Base-by-base conservation (phyloP, 306 rosid genomes). In the Crotalaria pallida region DNA sequence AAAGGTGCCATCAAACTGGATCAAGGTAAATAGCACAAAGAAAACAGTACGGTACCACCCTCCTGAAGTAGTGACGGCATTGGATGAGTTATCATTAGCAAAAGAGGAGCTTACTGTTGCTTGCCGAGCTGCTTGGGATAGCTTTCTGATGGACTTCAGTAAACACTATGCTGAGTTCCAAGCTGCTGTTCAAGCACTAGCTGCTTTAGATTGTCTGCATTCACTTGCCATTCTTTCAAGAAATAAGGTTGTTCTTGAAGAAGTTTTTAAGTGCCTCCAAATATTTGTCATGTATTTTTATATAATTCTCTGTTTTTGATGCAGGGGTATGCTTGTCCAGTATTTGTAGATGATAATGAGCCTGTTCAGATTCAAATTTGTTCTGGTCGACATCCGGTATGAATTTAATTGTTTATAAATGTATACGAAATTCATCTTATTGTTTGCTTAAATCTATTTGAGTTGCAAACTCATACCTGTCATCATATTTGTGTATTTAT, bases 331-430 rank as follows among this genome's bases (percentile, higher is more conserved):
- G 89, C 81, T 66, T 79, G 87, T 48, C 98, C 98, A 50, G 82
- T 71, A 62, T 85, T 94, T 33, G 85, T 72, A 62, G 79, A 56
- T 52, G 88, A 87, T 44, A 63, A 75, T 56, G 97, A 94, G 79
- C 92, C 96, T 63, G 85, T 78, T 70, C 98, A 90, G 78, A 88
- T 94, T 71, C 86, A 81, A 59, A 80, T 94, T 61, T 66, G 62
- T 68, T 87, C 84, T 78, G 98, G 96, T 62, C 92, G 90, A 75
- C 98, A 94, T 73, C 98, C 96, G 81, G 98, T 94, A 85, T 69
- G 80, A 53, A 60, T 71, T 67, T 33, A 66, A 58, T 23, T 45
- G 58, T 77, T 43, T n/a, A 13, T 57, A 34, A 71, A 18, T 62
- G 47, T 52, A 11, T 73, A 72, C 21, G 1, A 41, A 64, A 55